phyloP scores from a whole-genome alignment of 2,329 filamentous ascomycete genomes.

The Talaromyces sp. region DNA sequence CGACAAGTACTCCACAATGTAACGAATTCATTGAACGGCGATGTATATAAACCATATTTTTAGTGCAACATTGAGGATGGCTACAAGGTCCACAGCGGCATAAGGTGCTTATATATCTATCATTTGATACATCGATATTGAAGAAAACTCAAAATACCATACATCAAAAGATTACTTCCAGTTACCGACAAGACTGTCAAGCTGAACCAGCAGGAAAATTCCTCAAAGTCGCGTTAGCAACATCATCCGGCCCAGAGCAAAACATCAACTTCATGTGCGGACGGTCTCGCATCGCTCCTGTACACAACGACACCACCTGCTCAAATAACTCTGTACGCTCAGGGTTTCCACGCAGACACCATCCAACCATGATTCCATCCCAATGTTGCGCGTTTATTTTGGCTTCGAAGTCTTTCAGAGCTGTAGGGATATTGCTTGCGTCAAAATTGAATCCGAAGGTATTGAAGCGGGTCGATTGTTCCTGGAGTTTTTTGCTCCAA shows the following conservation, averaged over 20 bases:
- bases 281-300: background rate
- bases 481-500: background rate
- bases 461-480: background rate
- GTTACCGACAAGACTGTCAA: background rate
- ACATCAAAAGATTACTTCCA: too few relatives aligned
- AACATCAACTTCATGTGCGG: constrained; percentile 4
- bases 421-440: background rate
- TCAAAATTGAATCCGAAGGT: background rate
- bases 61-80: background rate
- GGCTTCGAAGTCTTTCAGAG: background rate
- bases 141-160: background rate
- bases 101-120: background rate
- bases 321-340: background rate
- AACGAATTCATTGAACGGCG: background rate
- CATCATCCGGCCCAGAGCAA: constrained; percentile 3
- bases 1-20: background rate
- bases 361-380: constrained; percentile 2
- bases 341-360: constrained; percentile 1
- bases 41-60: background rate
- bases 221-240: constrained; percentile 1
- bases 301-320: background rate
- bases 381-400: background rate
- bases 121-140: background rate
- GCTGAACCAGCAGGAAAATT: background rate
- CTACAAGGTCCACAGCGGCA: too few relatives aligned